phyloP scores from a whole-genome alignment of 495 filamentous ascomycete genomes.

The Penicillium canescens region DNA sequence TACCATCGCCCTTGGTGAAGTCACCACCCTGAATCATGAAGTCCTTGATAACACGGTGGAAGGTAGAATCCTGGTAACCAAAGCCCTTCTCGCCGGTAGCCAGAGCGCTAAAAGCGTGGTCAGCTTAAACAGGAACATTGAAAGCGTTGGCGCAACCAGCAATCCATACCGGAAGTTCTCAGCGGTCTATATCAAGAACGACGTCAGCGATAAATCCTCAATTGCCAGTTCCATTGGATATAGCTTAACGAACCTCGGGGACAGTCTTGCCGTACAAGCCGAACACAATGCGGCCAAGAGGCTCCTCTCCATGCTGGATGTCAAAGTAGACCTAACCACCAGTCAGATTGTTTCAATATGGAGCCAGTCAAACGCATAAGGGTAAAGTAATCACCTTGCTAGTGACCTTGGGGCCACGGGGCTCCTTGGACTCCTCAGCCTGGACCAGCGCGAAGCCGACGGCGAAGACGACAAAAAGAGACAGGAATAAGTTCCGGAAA shows the following conservation, averaged over 20 bases:
- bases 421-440: conserved; percentile 71
- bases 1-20: conserved; percentile 90
- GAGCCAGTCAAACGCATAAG: background rate
- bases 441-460: conserved; percentile 61
- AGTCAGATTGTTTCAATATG: conserved; percentile 13
- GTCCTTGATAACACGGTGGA: conserved; percentile 97
- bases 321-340: conserved; percentile 80
- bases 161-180: conserved; percentile 86
- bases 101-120: conserved; percentile 58
- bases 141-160: background rate
- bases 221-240: background rate
- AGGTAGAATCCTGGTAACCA: conserved; percentile 90
- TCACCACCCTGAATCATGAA: conserved; percentile 99
- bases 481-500: conserved; percentile 54
- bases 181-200: conserved; percentile 57
- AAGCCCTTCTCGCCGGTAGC: conserved; percentile 97
- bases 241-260: conserved; percentile 60
- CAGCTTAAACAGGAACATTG: conserved; percentile 13
- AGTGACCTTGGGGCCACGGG: conserved; percentile 95
- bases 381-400: conserved; percentile 62
- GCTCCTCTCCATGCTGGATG: conserved; percentile 84
- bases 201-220: background rate
- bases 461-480: conserved; percentile 73
- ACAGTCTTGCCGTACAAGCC: conserved; percentile 98
- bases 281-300: conserved; percentile 82